Percentiles rank a stretch among this genome's conserved stretches.
These are phyloP conservation scores for Spergularia marina DNA, from an alignment of 148 eudicot species.

Conservation along the genomic window DNA sequence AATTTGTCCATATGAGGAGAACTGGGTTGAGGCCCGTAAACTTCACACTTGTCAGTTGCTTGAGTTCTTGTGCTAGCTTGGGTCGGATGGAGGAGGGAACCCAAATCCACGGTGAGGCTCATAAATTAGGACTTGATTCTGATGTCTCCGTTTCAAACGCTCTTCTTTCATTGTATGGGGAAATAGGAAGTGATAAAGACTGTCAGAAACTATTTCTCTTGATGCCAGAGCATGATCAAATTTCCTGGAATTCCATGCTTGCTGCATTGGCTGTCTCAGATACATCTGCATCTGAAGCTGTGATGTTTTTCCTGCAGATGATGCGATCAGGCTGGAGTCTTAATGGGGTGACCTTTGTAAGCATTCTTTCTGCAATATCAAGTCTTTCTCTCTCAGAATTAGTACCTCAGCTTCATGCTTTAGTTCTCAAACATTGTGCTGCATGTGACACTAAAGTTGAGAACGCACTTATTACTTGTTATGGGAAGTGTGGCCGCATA, in stretches of 20 bases:
- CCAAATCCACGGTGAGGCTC: conserved; percentile 67
- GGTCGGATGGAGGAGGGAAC: conserved; percentile 58
- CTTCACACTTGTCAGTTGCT: conserved; percentile 65
- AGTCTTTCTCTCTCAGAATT: conserved; percentile 45
- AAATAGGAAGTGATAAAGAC: conserved; percentile 39
- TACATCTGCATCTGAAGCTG: conserved; percentile 44
- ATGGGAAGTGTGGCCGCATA: conserved; percentile 68
- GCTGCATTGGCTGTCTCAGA: conserved; percentile 62
- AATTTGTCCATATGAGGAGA: conserved; percentile 56
- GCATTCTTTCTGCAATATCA: conserved; percentile 64
- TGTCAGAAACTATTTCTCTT: conserved; percentile 50
- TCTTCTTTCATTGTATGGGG: conserved; percentile 64
- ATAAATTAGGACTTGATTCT: conserved; percentile 58
- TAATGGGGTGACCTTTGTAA: conserved; percentile 61
- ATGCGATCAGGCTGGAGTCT: conserved; percentile 52
- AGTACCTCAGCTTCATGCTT: conserved; percentile 56
- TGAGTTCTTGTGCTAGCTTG: conserved; percentile 78
- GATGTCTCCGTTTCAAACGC: conserved; percentile 83
- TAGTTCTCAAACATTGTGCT: conserved; percentile 44
- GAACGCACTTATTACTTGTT: conserved; percentile 69
- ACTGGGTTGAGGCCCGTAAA: conserved; percentile 48
- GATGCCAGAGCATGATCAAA: conserved; percentile 64
- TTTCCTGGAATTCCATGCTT: conserved; percentile 77
- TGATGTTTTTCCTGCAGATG: conserved; percentile 52
- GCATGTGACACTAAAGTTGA: conserved; percentile 42